phyloP scores from a whole-genome alignment of 2,329 filamentous ascomycete genomes.

The Ophiostoma novo-ulmi region DNA sequence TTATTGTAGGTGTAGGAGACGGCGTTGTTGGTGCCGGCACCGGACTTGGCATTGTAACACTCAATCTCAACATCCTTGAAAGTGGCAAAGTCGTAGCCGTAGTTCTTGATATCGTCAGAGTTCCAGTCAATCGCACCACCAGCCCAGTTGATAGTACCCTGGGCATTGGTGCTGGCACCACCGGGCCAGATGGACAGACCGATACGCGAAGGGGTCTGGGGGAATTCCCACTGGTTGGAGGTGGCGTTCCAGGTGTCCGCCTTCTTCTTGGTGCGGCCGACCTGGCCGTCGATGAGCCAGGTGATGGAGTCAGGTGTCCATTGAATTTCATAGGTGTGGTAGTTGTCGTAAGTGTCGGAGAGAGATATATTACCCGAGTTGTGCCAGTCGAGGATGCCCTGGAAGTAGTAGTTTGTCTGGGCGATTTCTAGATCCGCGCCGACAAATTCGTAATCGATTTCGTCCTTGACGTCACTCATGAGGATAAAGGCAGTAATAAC shows the following conservation, averaged over 20 bases:
- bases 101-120: constrained; percentile 66
- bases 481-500: constrained; percentile 98
- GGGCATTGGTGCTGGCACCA: constrained; percentile 68
- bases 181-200: constrained; percentile 96
- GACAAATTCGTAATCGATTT: constrained; percentile 96
- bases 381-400: constrained; percentile 79
- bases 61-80: constrained; percentile 73
- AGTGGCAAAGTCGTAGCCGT: constrained; percentile 84
- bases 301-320: constrained; percentile 84
- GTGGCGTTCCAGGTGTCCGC: constrained; percentile 82
- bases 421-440: constrained; percentile 70
- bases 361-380: constrained; percentile 68
- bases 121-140: constrained; percentile 88
- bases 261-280: constrained; percentile 68
- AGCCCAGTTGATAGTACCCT: constrained; percentile 87
- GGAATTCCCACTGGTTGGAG: constrained; percentile 74
- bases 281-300: constrained; percentile 80
- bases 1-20: constrained; percentile 72
- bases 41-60: constrained; percentile 65
- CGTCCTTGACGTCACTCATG: constrained; percentile 91
- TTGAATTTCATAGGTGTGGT: constrained; percentile 86
- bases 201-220: constrained; percentile 84
- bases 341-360: constrained; percentile 68
- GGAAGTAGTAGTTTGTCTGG: constrained; percentile 96
- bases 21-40: constrained; percentile 63